Base-by-base conservation (phyloP, 306 rosid species). In the Vigna hirtella region DNA sequence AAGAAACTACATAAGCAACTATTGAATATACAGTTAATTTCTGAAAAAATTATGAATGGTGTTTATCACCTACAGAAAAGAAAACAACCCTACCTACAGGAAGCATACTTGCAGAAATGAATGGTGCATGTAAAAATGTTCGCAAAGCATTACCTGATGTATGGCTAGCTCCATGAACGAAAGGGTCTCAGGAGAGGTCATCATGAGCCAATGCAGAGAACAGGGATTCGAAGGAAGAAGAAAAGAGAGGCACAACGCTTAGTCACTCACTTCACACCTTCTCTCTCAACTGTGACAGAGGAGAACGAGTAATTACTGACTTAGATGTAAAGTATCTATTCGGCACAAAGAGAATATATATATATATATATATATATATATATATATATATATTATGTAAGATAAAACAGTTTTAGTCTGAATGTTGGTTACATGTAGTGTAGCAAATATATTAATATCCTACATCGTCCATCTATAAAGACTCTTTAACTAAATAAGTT, bases 101-200 rank as follows among this genome's bases (percentile, higher is more conserved):
- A 42, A 1, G 47, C 47, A 42, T 42, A 42, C 12, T 5, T 9
- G 47, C 11, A 74, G 10, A 47, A 16, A 81, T 36, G 57, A 73
- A 15, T 7, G 30, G 9, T 17, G 47, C 30, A 14, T 58, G 30
- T 14, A 61, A 57, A 59, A 6, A 43, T 42, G 71, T 18, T 9
- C 13, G 2, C 0, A 24, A 73, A 80, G 38, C 40, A 9, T 66
- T 82, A 91, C 97, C 93, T 92, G 95, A 2, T 85, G 85, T 66
- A 94, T 76, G 20, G 98, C 97, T 59, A 86, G 89, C 34, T 82
- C 87, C 98, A 94, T 94, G 72, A 92, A 90, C 4, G 70, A 15
- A 61, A 36, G 66, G 12, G 73, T 79, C 9, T 72, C 67, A 0
- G 50, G 14, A 62, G 78, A 72, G 17, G 78, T 51, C 83, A 79